Base-by-base conservation (phyloP, 352 stramenopile species). In the Phytophthora tentaculata region DNA sequence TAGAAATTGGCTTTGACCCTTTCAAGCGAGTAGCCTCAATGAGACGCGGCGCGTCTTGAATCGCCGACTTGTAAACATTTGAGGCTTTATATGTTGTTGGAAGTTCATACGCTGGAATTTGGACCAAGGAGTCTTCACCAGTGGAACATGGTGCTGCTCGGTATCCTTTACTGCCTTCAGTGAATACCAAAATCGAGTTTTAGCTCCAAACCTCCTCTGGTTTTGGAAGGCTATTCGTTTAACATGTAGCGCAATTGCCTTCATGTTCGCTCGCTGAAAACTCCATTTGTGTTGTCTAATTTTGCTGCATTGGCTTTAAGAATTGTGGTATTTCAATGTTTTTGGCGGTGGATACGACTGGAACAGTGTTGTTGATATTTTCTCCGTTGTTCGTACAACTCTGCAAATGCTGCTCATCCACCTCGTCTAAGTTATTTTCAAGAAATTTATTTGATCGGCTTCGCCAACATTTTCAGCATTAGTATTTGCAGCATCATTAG, bases 61-160 rank as follows among this genome's bases (percentile, higher is more conserved):
- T 14, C 60, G 57, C 16, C 59, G 32, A 14, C 81, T 66, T 0
- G 84, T 82, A 23, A 77, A 73, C 2, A 72, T 69, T 71, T 92
- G 82, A 2, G 81, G 77, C 20, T 60, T 69, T 7, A 92, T 84
- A 52, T 92, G 84, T 14, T 71, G 73, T 24, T 81, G 65, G 32
- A 89, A 80, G 20, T 78, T 89, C 52, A 79, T 79, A 58, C 53
- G 79, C 47, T 90, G 84, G 48, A 85, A 81, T 24, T 78, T 74
- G 12, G 70, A 79, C 79, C 77, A 89, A 24, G 76, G 12, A 1
- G 60, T 22, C 43, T 60, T 69, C 12, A 43, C 45, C 2, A 35
- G 32, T 3, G 32, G 5, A 49, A 17, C 7, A 20, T 17, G 47
- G 37, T 55, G 16, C n/a, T 61, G 28, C 5, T 69, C 22, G 37